Evolutionary conservation across 78 protist species (phyloP).

Genomic region (Dictyostelium brefeldianum): DNA sequence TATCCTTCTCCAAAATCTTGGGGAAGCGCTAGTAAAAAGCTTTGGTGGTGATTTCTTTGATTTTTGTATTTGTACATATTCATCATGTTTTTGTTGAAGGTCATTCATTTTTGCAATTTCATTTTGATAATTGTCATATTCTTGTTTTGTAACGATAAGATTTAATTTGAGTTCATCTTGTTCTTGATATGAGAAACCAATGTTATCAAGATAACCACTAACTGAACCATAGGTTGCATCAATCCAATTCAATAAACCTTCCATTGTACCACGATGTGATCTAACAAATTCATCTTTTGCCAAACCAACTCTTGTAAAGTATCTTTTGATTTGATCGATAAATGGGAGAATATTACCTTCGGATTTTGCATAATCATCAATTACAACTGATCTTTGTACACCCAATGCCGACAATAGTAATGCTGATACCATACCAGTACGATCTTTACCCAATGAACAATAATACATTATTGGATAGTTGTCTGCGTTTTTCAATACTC

Average conservation of each 20-base stretch:
- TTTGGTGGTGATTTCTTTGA: conserved; percentile 9
- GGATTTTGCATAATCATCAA: conserved; percentile 58
- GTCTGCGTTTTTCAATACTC: conserved; percentile 50
- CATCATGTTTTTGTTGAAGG: conserved; percentile 52
- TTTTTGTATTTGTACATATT: conserved; percentile 32
- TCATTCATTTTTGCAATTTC: not conserved
- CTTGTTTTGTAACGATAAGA: conserved; percentile 63
- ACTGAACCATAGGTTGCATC: conserved; percentile 53
- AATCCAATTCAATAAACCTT: conserved; percentile 51
- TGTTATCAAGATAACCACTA: conserved; percentile 24
- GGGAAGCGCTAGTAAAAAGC: not conserved
- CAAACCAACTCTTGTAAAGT: conserved; percentile 61
- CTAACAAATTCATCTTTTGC: conserved; percentile 65
- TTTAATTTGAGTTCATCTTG: conserved; percentile 56
- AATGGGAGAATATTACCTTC: conserved; percentile 26
- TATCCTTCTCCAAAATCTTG: conserved; percentile 55
- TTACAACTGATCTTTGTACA: conserved; percentile 28
- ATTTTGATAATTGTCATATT: conserved; percentile 13
- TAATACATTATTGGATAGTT: conserved; percentile 72
- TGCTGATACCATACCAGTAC: conserved; percentile 65
- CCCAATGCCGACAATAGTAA: conserved; percentile 31
- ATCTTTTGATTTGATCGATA: conserved; percentile 50
- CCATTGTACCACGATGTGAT: conserved; percentile 39
- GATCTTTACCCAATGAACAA: conserved; percentile 74
- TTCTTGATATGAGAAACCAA: conserved; percentile 57